These are phyloP conservation scores for Cryphonectria radicalis DNA, from an alignment of 2,329 filamentous ascomycete genomes.

Conservation along the genomic window DNA sequence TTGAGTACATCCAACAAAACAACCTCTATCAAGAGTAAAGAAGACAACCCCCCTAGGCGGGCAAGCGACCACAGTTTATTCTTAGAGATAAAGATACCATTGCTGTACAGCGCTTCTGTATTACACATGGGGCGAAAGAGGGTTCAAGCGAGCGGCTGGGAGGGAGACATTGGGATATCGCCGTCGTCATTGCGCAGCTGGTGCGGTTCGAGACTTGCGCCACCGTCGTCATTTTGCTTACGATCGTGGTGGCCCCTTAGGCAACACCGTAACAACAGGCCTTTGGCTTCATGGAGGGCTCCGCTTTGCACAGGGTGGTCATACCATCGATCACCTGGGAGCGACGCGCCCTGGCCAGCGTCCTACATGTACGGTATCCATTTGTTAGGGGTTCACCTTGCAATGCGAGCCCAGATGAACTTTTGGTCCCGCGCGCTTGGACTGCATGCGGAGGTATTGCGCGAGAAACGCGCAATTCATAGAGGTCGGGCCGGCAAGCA, in stretches of 20 bases:
- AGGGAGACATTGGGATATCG: background rate
- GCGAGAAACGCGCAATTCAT: background rate
- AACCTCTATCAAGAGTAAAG: slow-evolving; percentile 61
- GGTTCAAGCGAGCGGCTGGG: background rate
- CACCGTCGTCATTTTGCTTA: slow-evolving; percentile 2
- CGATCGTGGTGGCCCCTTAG: background rate
- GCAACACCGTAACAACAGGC: background rate
- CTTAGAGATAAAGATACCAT: slow-evolving; percentile 16
- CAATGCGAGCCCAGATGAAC: background rate
- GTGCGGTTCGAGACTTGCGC: background rate
- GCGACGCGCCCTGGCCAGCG: background rate
- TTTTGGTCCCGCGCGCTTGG: background rate
- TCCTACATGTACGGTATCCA: background rate
- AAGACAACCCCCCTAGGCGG: background rate
- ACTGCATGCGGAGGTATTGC: background rate
- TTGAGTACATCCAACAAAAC: slow-evolving; percentile 73
- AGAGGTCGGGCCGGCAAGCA: background rate
- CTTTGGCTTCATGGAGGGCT: background rate
- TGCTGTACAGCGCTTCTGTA: slow-evolving; percentile 9
- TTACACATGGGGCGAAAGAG: background rate
- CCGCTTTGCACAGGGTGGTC: background rate
- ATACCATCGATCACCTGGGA: background rate
- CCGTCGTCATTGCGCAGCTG: background rate
- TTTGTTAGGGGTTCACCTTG: background rate
- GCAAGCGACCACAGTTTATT: slow-evolving; percentile 1